Conservation (phyloP, 768 basidiomycete genomes). For the Agaricus subrufescens region DNA sequence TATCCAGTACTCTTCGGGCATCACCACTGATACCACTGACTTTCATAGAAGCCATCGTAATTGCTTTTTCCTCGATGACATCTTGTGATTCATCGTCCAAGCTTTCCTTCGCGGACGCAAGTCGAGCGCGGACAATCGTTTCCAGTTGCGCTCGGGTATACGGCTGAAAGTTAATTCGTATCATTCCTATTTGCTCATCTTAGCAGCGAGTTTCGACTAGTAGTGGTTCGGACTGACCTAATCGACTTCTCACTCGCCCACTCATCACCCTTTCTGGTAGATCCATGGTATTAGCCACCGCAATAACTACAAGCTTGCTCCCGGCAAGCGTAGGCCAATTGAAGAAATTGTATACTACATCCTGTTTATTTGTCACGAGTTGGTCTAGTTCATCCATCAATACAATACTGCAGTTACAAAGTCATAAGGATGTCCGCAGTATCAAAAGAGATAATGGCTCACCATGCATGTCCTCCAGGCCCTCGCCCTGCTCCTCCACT, state of each 20-base stretch:
- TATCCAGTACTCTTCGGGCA: slow-evolving; percentile 88
- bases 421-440: slow-evolving; percentile 7
- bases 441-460: slow-evolving; percentile 18
- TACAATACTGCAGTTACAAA: slow-evolving; percentile 64
- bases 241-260: slow-evolving; percentile 85
- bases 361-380: slow-evolving; percentile 91
- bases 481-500: slow-evolving; percentile 55
- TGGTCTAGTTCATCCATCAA: slow-evolving; percentile 99
- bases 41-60: slow-evolving; percentile 78
- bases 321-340: slow-evolving; percentile 94
- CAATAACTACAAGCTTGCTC: slow-evolving; percentile 90
- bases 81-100: slow-evolving; percentile 39
- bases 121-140: slow-evolving; percentile 81
- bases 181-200: slow-evolving; percentile 58
- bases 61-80: slow-evolving; percentile 63
- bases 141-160: slow-evolving; percentile 77
- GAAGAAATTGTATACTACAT: slow-evolving; percentile 99
- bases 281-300: slow-evolving; percentile 98
- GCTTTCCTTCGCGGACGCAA: slow-evolving; percentile 53
- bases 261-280: slow-evolving; percentile 91
- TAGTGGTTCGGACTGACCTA: slow-evolving; percentile 50
- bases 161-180: slow-evolving; percentile 88
- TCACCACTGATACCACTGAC: slow-evolving; percentile 82
- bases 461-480: slow-evolving; percentile 89
- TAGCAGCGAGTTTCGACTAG: not conserved